A percentile compares a stretch with the other conserved stretches of the same genome.
phyloP scores from a whole-genome alignment of 2,329 filamentous ascomycete species.

The Ascosphaera apis region DNA sequence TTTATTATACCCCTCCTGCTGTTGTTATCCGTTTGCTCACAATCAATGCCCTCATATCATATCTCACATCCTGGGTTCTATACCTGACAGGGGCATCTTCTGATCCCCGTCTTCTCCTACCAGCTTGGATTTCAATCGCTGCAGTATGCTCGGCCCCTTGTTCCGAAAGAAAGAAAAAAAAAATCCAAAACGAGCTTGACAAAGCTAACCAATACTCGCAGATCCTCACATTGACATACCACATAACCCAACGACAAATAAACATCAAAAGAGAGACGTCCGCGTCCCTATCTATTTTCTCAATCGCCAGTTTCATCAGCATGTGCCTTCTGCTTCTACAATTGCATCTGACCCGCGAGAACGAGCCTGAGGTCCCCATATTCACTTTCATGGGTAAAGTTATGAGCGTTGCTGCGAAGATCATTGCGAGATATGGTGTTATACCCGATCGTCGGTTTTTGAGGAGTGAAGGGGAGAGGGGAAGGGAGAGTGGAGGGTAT shows the following conservation, averaged over 20 bases:
- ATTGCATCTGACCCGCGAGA: slow-evolving; percentile 37
- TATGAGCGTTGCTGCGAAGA: slow-evolving; percentile 16
- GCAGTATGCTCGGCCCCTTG: slow-evolving; percentile 30
- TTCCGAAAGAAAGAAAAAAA: no score
- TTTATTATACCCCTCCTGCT: slow-evolving; percentile 57
- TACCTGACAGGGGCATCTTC: slow-evolving; percentile 46
- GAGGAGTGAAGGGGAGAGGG: not conserved
- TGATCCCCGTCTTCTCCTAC: slow-evolving; percentile 47
- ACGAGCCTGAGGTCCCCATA: slow-evolving; percentile 37
- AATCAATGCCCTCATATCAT: slow-evolving; percentile 51
- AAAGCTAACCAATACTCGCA: slow-evolving; percentile 12
- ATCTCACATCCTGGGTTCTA: slow-evolving; percentile 49
- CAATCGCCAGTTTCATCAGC: slow-evolving; percentile 51
- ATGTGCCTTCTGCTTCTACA: slow-evolving; percentile 47
- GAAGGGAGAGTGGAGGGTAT: not conserved
- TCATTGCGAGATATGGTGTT: slow-evolving; percentile 8
- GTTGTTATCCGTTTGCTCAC: slow-evolving; percentile 59
- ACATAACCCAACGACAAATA: slow-evolving; percentile 54
- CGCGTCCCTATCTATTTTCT: slow-evolving; percentile 55
- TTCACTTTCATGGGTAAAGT: slow-evolving; percentile 25
- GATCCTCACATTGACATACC: slow-evolving; percentile 53
- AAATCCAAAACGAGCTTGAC: no score
- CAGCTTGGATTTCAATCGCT: slow-evolving; percentile 57
- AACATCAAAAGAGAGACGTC: slow-evolving; percentile 60
- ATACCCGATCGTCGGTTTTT: no score